Base-by-base conservation (phyloP, 1,284 basidiomycete genomes). In the Apiotrichum gamsii region DNA sequence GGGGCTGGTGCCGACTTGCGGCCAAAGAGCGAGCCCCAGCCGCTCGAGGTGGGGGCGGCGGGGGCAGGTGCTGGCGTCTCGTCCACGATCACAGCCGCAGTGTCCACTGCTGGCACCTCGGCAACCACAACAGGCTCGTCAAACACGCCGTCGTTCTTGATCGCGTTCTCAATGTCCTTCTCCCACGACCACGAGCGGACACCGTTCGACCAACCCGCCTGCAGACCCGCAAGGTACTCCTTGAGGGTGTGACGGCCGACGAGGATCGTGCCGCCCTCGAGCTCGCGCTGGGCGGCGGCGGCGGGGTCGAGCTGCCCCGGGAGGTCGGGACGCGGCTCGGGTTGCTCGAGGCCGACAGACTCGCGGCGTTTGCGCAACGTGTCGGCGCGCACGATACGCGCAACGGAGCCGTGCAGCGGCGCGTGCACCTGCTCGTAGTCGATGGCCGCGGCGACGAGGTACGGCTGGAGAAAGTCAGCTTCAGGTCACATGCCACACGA, bases 221-320 rank as follows among this genome's bases (percentile, higher is more conserved):
- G 80, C 43, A 97, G 67, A 1, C 91, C 94, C 51, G 83, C 80
- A 76, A 95, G 81, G 72, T 89, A 97, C 74, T 98, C 94, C 73
- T 97, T 98, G 69, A 93, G 80, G 1, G 90, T 87, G 29, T 87
- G 84, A 47, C 94, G 80, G 8, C 95, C 95, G n/a, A 97, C 72
- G 45, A 98, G 75, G 45, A 97, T 77, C 34, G 84, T 78, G 1
- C 90, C 93, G 5, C 90, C 90, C 21, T 85, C 82, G 11, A 90
- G 74, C 59, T 85, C 83, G 29, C 81, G 78, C 52, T 79, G 71
- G 8, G 77, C 78, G 47, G 76, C 75, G 60, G 81, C 77, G 25
- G 80, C 62, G 2, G 78, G 79, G 18, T 82, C 75, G 28, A 77
- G 77, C 40, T 78, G 77, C 1, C 78, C 81, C 0, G 84, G 82